Evolutionary conservation across 768 basidiomycete species (phyloP).

Genomic region (Hericium rajendrae): DNA sequence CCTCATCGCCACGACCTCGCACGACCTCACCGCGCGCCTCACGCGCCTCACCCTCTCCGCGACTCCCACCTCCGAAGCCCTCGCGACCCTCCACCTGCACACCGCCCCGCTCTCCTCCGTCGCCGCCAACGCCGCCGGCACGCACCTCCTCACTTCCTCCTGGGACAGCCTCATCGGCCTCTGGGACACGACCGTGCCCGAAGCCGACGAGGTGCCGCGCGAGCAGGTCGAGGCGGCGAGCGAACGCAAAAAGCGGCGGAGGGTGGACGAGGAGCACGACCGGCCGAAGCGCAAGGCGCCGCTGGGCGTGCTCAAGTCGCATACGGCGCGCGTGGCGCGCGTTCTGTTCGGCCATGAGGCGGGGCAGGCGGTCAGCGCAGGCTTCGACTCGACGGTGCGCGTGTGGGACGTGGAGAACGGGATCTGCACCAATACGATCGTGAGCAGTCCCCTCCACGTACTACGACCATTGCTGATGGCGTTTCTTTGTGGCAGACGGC

Average conservation of each 20-base stretch:
- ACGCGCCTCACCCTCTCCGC: slow-evolving; percentile 21
- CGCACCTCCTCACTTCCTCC: slow-evolving; percentile 68
- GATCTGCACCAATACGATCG: slow-evolving; percentile 60
- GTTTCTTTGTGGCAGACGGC: slow-evolving; percentile 35
- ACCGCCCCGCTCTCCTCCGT: slow-evolving; percentile 73
- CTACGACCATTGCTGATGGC: neutral
- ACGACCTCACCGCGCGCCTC: slow-evolving; percentile 67
- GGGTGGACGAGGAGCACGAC: slow-evolving; percentile 31
- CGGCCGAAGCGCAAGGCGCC: slow-evolving; percentile 50
- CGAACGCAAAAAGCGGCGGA: slow-evolving; percentile 54
- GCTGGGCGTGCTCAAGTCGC: slow-evolving; percentile 64
- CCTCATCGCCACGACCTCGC: slow-evolving; percentile 60
- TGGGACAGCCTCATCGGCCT: slow-evolving; percentile 85
- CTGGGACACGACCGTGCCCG: slow-evolving; percentile 61
- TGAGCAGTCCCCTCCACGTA: slow-evolving; percentile 25
- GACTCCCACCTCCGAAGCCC: slow-evolving; percentile 9
- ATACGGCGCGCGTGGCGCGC: slow-evolving; percentile 73
- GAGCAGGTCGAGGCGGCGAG: slow-evolving; percentile 19
- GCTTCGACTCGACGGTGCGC: slow-evolving; percentile 85
- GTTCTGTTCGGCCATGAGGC: slow-evolving; percentile 36
- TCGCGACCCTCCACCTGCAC: slow-evolving; percentile 78
- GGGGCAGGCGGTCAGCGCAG: slow-evolving; percentile 57
- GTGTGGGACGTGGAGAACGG: slow-evolving; percentile 81
- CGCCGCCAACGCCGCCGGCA: slow-evolving; percentile 40
- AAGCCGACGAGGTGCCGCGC: slow-evolving; percentile 48